Conservation (phyloP, 2,329 filamentous ascomycete genomes). For the Phaeoacremonium minimum region DNA sequence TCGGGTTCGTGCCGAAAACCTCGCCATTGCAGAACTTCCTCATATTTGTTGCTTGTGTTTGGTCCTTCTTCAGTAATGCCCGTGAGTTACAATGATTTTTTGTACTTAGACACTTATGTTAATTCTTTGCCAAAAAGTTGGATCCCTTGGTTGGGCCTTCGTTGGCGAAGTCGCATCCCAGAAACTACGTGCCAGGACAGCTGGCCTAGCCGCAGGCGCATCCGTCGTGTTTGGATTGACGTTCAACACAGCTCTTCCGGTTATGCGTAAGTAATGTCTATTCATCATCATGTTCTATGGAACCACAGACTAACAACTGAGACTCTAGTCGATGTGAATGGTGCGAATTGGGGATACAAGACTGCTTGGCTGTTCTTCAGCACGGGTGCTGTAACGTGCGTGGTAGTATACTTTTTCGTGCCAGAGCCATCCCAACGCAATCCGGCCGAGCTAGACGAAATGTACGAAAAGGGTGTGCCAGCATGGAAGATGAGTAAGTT, state of each 20-base stretch:
- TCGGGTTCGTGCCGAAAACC: constrained; percentile 9
- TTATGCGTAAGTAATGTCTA: constrained; percentile 9
- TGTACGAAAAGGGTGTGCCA: constrained; percentile 14
- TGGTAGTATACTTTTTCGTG: constrained; percentile 13
- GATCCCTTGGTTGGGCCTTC: constrained; percentile 14
- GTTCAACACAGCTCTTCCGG: constrained; percentile 14
- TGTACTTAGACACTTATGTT: too few relatives aligned
- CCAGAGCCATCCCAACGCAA: constrained; percentile 15
- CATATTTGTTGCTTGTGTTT: constrained; percentile 14
- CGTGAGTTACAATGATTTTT: constrained; percentile 1
- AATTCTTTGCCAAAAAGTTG: constrained; percentile 6
- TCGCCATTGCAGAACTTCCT: constrained; percentile 9
- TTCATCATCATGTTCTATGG: too few relatives aligned
- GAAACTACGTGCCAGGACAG: constrained; percentile 14
- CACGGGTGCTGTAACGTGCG: constrained; percentile 8
- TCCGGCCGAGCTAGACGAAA: constrained; percentile 17
- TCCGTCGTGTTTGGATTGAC: constrained; percentile 15
- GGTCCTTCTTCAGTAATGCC: constrained; percentile 11
- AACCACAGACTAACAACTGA: not conserved
- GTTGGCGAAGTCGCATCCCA: constrained; percentile 16
- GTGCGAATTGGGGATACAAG: constrained; percentile 14
- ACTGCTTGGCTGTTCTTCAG: constrained; percentile 15
- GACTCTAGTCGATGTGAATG: constrained; percentile 7
- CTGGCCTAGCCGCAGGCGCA: constrained; percentile 12
- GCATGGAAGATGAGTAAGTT: constrained; percentile 13